Evolutionary conservation across 2,329 filamentous ascomycete species (phyloP), one percentile per base, ranked within the genome.

Genomic region (Fusarium foetens): DNA sequence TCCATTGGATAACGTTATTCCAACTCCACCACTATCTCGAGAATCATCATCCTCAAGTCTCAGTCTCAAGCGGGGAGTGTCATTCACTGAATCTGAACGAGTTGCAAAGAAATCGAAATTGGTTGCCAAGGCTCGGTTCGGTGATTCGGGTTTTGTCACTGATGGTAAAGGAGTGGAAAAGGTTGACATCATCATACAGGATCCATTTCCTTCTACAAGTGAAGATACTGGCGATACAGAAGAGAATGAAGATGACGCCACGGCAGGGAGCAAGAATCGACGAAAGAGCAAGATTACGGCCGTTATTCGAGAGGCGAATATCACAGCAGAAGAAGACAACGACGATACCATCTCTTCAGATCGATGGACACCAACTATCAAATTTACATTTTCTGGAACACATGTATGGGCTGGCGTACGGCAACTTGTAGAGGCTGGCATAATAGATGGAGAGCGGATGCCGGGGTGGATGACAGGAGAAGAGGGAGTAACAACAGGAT

Each of bases 391-490:
- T 69, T 88, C 91, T 42, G 94, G 94, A 1, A 81, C 87, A 1
- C 93, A 97, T 78, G 90, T 97, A 6, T 95, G 97, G 82, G 91
- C 91, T 0, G 94, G 94, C 0, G 86, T 97, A 29, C 87, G 93
- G 52, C 90, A 92, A 76, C 85, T 97, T 36, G 92, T 95, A 1
- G 94, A 97, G 80, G 83, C 89, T 21, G 94, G 93, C 1, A 86
- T 93, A 55, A 84, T 97, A 31, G 90, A 97, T 78, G 92, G 93
- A 3, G 87, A 91, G 76, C 88, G 85, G 60, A 95, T 97, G 92
- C 94, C 94, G 0, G 92, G 92, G 0, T 97, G 94, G 94, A 92
- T 97, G 91, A 96, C 94, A 2, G 94, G 94, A 4, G 94, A 97
- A 77, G 92, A 94, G 48, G 92, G 91, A 1, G 90, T 96, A 9